Evolutionary conservation across 2,329 filamentous ascomycete species (phyloP).

Genomic region (Colletotrichum gloeosporioides): DNA sequence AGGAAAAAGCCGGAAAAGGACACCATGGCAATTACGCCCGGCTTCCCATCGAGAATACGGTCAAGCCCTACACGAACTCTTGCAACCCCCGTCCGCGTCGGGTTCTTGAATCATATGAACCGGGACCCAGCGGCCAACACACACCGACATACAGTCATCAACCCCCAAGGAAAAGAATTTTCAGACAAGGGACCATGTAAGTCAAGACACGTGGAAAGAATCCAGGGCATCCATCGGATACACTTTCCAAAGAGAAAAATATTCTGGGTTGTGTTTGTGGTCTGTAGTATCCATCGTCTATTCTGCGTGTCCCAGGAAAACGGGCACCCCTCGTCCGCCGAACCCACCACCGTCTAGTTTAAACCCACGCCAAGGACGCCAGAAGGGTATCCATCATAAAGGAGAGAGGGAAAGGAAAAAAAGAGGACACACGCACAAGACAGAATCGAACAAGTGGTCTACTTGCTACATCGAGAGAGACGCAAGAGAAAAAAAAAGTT

Average conservation of each 20-base stretch:
- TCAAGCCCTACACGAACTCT: not conserved
- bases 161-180: not conserved
- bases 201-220: not conserved
- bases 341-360: not conserved
- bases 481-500: not conserved
- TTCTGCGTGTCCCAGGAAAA: not conserved
- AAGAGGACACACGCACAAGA: not conserved
- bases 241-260: not conserved
- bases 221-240: not conserved
- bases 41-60: not conserved
- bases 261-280: not conserved
- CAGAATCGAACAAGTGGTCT: not conserved
- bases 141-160: not conserved
- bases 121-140: not conserved
- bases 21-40: not conserved
- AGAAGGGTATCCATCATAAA: slow-evolving; percentile 19
- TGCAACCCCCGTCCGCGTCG: not conserved
- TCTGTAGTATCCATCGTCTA: slow-evolving; percentile 1
- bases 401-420: not conserved
- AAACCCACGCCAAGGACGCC: slow-evolving; percentile 16
- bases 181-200: not conserved
- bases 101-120: not conserved
- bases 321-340: not conserved
- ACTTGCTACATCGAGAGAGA: not conserved
- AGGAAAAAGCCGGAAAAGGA: not conserved